These are phyloP conservation scores for Phytophthora megakarya DNA, from an alignment of 352 stramenopile species.

Conservation along the genomic window DNA sequence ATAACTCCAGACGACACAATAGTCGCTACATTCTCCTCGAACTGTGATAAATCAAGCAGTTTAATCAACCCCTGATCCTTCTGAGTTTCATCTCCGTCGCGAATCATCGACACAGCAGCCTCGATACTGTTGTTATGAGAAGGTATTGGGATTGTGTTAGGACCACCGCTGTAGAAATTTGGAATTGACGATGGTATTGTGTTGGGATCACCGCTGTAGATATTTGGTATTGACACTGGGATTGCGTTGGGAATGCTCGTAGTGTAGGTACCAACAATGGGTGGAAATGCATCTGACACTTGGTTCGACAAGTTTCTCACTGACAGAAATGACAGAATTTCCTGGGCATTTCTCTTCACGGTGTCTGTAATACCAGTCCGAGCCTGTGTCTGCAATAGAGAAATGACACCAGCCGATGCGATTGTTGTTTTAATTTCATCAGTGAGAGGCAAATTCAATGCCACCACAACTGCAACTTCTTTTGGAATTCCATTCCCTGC, in stretches of 20 bases:
- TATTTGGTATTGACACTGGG: too few species aligned
- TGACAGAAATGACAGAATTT: neutral
- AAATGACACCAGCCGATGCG: neutral
- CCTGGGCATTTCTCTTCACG: neutral
- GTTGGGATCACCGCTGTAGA: neutral
- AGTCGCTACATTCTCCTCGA: neutral
- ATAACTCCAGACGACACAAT: neutral
- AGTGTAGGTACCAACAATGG: neutral
- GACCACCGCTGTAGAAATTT: neutral
- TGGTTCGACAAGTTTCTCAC: neutral
- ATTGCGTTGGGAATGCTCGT: too few species aligned
- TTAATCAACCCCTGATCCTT: neutral
- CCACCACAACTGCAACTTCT: too few species aligned
- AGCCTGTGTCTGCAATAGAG: neutral
- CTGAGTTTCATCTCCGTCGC: neutral
- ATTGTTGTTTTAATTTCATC: neutral
- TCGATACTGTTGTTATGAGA: neutral
- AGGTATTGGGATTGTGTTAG: neutral
- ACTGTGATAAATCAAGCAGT: neutral
- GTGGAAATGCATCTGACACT: neutral
- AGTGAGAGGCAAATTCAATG: neutral
- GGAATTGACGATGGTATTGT: too few species aligned
- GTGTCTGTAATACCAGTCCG: neutral
- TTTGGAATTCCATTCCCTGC: neutral
- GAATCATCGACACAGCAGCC: neutral